Evolutionary conservation across 805 yeast species (phyloP), one percentile per base, ranked within the genome.

Genomic region (Komagataella populi): DNA sequence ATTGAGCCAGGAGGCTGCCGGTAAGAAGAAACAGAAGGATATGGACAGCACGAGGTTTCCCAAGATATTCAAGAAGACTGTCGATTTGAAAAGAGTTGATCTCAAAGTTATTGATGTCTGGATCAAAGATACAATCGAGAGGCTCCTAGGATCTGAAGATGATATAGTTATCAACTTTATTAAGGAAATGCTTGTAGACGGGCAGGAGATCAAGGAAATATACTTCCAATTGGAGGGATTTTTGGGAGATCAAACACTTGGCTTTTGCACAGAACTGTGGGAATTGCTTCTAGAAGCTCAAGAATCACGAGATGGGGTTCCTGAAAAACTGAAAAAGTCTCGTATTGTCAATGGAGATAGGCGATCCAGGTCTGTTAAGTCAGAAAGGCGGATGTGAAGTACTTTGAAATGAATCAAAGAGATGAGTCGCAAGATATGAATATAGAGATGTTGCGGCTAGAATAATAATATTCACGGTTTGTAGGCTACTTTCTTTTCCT

Each of bases 101-200:
- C 54, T 64, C 48, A 55, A 52, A 0, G 64, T 72, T n/a, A 63
- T 77, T 3, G 61, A 65, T 49, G 54, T 55, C 14, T 77, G 80
- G 77, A 64, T 76, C 17, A 56, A 54, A 2, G 56, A 58, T 3
- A 56, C 61, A 49, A 52, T 76, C 30, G 60, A 65, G 14, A 58
- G 64, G 47, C 60, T 66, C 8, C 58, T 76, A 10, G 78, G 78
- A 0, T 80, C 74, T 48, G 83, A 78, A 55, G 83, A 77, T 22
- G 62, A 61, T 16, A 70, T 77, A 3, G 66, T 73, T 5, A 63
- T 67, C 2, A 79, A 72, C 45, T 76, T 73, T 51, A 59, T 73
- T 3, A 60, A 62, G 49, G 80, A 78, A 57, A 59, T 77, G 47
- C 58, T 78, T 22, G 52, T 56, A 3, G 62, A 60, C 10, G 69